phyloP scores from a whole-genome alignment of 352 stramenopile genomes.

The Phytophthora europaea region DNA sequence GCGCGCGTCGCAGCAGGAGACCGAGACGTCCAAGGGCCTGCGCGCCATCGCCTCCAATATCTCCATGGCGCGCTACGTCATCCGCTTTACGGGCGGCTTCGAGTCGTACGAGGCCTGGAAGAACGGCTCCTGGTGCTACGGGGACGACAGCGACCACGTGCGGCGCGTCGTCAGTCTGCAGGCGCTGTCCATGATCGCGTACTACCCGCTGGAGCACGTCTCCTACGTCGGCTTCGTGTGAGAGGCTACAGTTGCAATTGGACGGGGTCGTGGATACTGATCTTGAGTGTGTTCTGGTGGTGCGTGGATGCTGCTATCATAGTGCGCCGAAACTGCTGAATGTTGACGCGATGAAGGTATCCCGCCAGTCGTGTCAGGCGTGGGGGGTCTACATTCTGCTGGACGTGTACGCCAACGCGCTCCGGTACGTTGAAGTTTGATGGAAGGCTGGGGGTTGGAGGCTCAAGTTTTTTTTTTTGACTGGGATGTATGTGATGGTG shows the following conservation, averaged over 20 bases:
- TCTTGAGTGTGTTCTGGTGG: not conserved
- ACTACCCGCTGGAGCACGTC: constrained; percentile 89
- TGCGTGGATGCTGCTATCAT: constrained; percentile 5
- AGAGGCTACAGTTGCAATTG: constrained; percentile 16
- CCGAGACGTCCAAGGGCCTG: constrained; percentile 61
- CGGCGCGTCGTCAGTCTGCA: constrained; percentile 70
- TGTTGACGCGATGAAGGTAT: constrained; percentile 77
- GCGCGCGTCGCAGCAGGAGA: constrained; percentile 56
- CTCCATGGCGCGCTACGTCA: constrained; percentile 81
- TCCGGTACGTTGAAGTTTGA: constrained; percentile 53
- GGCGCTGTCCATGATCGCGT: constrained; percentile 84
- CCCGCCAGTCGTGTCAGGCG: constrained; percentile 73
- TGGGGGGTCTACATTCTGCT: constrained; percentile 84
- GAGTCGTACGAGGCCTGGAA: constrained; percentile 80
- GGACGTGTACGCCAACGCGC: constrained; percentile 82
- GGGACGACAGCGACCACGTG: constrained; percentile 74
- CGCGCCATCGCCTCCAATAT: constrained; percentile 79
- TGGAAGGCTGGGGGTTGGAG: not conserved
- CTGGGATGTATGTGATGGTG: not conserved
- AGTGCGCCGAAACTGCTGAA: constrained; percentile 83
- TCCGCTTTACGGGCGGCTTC: constrained; percentile 81
- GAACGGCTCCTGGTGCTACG: constrained; percentile 83
- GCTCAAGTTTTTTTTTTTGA: constrained; percentile 3
- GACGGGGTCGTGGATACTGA: not conserved
- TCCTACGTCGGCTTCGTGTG: constrained; percentile 89